Percentiles rank a stretch among this genome's conserved stretches.
phyloP scores from a whole-genome alignment of 306 rosid genomes.

The Luffa acutangula region DNA sequence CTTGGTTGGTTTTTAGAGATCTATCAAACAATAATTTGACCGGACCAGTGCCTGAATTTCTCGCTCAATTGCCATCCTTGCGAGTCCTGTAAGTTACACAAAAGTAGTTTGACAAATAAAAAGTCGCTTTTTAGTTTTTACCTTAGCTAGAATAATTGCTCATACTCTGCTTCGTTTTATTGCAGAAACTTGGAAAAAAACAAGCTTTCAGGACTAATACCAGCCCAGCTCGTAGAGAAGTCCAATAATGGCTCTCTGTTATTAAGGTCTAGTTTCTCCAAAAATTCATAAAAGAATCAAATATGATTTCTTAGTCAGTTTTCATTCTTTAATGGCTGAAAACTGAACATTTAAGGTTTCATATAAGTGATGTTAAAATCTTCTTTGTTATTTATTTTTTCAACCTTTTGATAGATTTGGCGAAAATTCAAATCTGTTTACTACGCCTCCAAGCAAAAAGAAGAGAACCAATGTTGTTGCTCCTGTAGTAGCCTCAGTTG shows the following conservation, averaged over 20 bases:
- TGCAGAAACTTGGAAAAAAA: slow-evolving; percentile 26
- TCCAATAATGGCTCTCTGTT: slow-evolving; percentile 21
- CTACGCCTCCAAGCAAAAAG: background rate
- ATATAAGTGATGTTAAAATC: background rate
- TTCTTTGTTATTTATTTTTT: background rate
- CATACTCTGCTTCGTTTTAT: background rate
- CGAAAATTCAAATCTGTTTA: slow-evolving; percentile 20
- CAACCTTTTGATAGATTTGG: slow-evolving; percentile 13
- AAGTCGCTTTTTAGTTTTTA: background rate
- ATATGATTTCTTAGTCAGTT: background rate
- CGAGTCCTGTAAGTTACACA: slow-evolving; percentile 25
- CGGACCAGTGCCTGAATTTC: slow-evolving; percentile 34
- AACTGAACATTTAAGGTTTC: background rate
- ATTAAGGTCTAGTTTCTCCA: slow-evolving; percentile 20
- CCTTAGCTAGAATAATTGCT: background rate
- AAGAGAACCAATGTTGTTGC: slow-evolving; percentile 13
- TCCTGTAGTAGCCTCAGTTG: slow-evolving; percentile 31
- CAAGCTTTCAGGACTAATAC: slow-evolving; percentile 27
- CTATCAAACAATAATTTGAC: slow-evolving; percentile 29
- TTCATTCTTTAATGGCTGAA: background rate
- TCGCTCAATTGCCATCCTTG: slow-evolving; percentile 22
- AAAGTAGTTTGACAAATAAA: background rate
- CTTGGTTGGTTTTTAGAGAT: slow-evolving; percentile 26
- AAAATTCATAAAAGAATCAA: background rate
- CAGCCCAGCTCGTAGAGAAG: slow-evolving; percentile 20